Evolutionary conservation across 2,329 filamentous ascomycete genomes (phyloP), one percentile per base, ranked within the genome.

Genomic region (Diaporthe destruens): DNA sequence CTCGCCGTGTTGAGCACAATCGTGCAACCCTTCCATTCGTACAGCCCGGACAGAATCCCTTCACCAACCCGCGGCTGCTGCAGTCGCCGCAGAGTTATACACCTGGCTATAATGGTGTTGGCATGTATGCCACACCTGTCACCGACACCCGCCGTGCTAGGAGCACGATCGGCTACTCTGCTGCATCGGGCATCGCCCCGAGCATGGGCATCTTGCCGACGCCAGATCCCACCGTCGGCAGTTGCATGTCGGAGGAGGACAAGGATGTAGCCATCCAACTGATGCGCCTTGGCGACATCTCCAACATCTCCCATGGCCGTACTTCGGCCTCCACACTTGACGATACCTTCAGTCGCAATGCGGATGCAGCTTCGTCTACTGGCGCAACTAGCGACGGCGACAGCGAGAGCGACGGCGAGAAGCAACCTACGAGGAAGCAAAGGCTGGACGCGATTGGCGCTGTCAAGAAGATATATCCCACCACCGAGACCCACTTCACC

Each of bases 191-290:
- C 67, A 73, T 77, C 11, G 78, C 74, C 23, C 72, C 78, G 16
- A 76, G 74, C 74, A 79, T 83, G 80, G 91, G 91, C 70, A 89
- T 97, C 77, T 86, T 98, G 75, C 95, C 95, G 25, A 99, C 96
- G 2, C 96, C 96, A 34, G 96, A 98, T 78, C 96, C 96, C n/a
- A 99, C 96, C 16, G 93, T 98, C 77, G 94, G 94, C 70, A 98
- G 96, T 83, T 97, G 94, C 82, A 96, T 99, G 82, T 98, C 96
- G 18, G 96, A 99, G 80, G 96, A 99, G 82, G 90, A 92, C 77
- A 92, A 92, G 80, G 96, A 99, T 83, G 96, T 98, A 75, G 96
- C 96, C 72, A 92, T 98, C 80, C 96, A 98, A 84, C 87, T 99
- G 79, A 98, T 99, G 92, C 93, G 96, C 77, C 89, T 99, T 70